Evolutionary conservation across 2,329 filamentous ascomycete species (phyloP), one percentile per base, ranked within the genome.

Genomic region (Botryotinia narcissicola): DNA sequence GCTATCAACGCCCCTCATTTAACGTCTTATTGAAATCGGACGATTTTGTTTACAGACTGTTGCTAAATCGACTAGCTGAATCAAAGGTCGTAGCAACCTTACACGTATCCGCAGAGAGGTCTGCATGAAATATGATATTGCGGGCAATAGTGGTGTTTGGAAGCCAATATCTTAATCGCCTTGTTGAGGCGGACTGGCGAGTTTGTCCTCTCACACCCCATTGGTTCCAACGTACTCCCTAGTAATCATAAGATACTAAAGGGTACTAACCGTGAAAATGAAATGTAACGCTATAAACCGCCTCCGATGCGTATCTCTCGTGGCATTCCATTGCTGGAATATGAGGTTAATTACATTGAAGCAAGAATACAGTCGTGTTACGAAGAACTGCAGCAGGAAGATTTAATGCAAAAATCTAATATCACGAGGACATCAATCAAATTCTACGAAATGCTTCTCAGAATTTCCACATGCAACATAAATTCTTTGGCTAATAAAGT

Each of bases 101-200:
- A 69, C 54, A 73, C 71, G 42, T 73, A 73, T 40, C 44, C 42
- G 71, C 71, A 44, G 51, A 54, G 42, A 48, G 35, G 32, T 73
- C 32, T 69, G 71, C 63, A 69, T 57, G 57, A 12, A 46, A 69
- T 40, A 46, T 40, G 61, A 51, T 7, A 46, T 62, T 46, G 54
- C 42, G 63, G 63, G 71, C 54, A 61, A 69, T 69, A 32, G 25
- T 61, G 44, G 35, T 69, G 54, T 69, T 22, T 60, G 63, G n/a
- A 69, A 73, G n/a, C 71, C 63, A 73, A 48, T 73, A 60, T 73
- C 46, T 61, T 51, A 32, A 32, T 46, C 54, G 71, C 71, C 71
- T 73, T 69, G 32, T 40, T 61, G 64, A 69, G 71, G 71, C 71
- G 63, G 37, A 73, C 71, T 66, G 51, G 63, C 71, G 71, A 73